phyloP scores from a whole-genome alignment of 371 early-diverging fungal species.

The Dentiscutata heterogama region DNA sequence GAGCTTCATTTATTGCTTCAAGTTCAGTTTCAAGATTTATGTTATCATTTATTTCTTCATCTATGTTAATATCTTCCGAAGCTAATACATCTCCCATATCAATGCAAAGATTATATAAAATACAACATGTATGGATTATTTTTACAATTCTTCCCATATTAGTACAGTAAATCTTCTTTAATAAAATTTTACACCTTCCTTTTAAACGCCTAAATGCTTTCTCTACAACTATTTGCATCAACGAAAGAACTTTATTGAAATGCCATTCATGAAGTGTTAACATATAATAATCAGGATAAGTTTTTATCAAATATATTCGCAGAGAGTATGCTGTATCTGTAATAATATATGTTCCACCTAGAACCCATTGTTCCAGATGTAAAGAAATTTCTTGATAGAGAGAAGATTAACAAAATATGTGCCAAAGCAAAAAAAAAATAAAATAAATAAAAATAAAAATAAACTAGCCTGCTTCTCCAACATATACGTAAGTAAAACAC shows the following conservation, averaged over 20 bases:
- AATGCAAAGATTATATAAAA: background rate
- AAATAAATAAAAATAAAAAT: background rate
- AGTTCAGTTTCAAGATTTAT: background rate
- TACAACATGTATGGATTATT: too few species aligned
- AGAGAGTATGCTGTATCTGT: background rate
- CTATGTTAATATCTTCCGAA: background rate
- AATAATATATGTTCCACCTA: background rate
- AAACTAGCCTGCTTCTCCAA: constrained; percentile 2
- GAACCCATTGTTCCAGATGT: background rate
- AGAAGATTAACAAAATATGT: background rate
- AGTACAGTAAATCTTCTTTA: too few species aligned
- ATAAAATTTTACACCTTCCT: too few species aligned
- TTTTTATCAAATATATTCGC: too few species aligned
- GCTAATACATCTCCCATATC: background rate
- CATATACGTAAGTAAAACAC: background rate
- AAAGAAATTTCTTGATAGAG: background rate
- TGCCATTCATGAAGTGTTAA: too few species aligned
- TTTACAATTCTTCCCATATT: too few species aligned
- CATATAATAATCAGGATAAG: too few species aligned
- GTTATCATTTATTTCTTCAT: background rate
- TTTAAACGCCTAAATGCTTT: too few species aligned
- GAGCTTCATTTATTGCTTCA: background rate
- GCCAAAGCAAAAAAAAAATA: background rate
- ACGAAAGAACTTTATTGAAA: too few species aligned
- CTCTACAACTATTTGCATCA: too few species aligned